Evolutionary conservation across 306 rosid genomes (phyloP), one percentile per base, ranked within the genome.

Genomic region (Adenanthera pavonina): DNA sequence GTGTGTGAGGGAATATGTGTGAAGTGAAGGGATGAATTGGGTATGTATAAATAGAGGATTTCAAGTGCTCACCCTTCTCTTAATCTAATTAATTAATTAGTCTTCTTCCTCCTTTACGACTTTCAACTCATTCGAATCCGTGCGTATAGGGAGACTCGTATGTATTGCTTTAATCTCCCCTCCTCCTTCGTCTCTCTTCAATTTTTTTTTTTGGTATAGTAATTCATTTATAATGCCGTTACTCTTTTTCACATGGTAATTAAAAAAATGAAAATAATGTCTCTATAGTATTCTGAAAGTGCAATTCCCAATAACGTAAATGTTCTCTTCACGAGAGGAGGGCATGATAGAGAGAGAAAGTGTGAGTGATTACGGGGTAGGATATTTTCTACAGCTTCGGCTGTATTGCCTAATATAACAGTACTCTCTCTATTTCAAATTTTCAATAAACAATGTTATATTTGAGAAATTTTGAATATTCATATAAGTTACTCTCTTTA

Each of bases 251-350:
- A 19, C 3, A 25, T 30, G 3, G 6, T 3, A 30, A 33, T 61
- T 30, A 20, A 25, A 47, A 30, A 70, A 12, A 4, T 47, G 15
- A 46, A 70, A 70, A 25, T 70, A 20, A 30, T 80, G 69, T 78
- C 78, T 72, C 87, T 33, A 44, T 69, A 6, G 16, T 10, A 46
- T 49, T 67, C 51, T 40, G 52, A 76, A 75, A 68, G 72, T 84
- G 65, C 91, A 85, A 87, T 87, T 92, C 75, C 89, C 89, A 53
- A 87, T 67, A 65, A 77, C 69, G 46, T 83, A 66, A 74, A 52
- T 66, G 77, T 78, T 36, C 53, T 33, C 54, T 81, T 56, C 54
- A 72, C 56, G 64, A 81, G 57, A 25, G 30, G 30, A 25, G 30
- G 30, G 30, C 30, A 25, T 25, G 30, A 25, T 25, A 25, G 30